Evolutionary conservation across 352 stramenopile genomes (phyloP), one percentile per base, ranked within the genome.

Genomic region (Peronospora tabacina): DNA sequence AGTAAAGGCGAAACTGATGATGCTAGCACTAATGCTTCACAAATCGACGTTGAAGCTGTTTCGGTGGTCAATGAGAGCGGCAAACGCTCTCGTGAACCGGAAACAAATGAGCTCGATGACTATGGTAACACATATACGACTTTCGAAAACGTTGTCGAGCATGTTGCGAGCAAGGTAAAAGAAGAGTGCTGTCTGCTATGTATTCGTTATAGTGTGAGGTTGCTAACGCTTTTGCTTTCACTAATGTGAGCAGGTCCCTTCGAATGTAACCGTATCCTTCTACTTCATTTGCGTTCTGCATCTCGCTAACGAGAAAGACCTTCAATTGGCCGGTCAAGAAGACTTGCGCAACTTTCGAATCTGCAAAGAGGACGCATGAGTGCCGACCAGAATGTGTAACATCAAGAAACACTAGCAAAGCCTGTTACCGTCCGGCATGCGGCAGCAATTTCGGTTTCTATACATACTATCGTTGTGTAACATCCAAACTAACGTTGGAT

Each of bases 231-330:
- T 7, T 48, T 32, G 10, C 8, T 12, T n/a, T 54, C 16, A 41
- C 11, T 60, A 24, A 9, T 37, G 16, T 46, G 2, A 39, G 13
- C 26, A 89, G 77, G 82, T 91, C 16, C 94, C 97, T 28, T 69
- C 82, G 35, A 96, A 98, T 52, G 95, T 97, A 7, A 97, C 94
- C 3, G 74, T 98, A 12, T 95, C 95, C 8, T 98, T 98, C 71
- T 98, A 98, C 72, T 99, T 99, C 55, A 98, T 98, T 50, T 98
- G 93, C 56, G 85, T 98, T 54, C 72, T 99, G n/a, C 96, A 99
- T 70, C 75, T 99, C 15, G 95, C 95, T 12, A 99, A 99, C 62
- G 96, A 99, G 66, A 98, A 99, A 64, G 93, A 89, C 13, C 66
- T 98, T 10, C 70, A 88, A 49, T 64, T 98, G 29, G 58, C 61